Conservation (phyloP, 202 grass and related monocot genomes). For the Carex sylvatica region DNA sequence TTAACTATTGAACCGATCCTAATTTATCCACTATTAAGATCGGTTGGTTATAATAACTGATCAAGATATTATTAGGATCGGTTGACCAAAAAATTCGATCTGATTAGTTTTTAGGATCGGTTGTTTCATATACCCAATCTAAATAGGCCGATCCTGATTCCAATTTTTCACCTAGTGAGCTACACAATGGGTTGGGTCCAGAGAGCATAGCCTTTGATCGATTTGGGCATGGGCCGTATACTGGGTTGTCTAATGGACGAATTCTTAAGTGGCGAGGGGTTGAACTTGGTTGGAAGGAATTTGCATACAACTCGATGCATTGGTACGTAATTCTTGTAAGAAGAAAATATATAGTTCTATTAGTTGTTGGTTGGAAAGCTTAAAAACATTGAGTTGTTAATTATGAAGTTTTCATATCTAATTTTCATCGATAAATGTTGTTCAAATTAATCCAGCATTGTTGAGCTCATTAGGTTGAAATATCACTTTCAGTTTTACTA, state of each 20-base stretch:
- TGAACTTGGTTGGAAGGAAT: conserved; percentile 21
- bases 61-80: no score
- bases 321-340: not conserved
- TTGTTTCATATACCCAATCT: no score
- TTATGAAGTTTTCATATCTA: not conserved
- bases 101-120: no score
- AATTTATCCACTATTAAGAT: no score
- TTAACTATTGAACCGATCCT: no score
- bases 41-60: no score
- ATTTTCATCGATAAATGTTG: not conserved
- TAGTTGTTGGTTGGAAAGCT: not conserved
- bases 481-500: no score
- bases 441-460: not conserved
- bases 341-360: not conserved
- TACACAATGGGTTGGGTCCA: conserved; percentile 32
- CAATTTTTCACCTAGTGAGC: no score
- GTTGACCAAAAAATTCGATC: no score
- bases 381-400: not conserved
- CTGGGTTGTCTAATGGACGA: conserved; percentile 40
- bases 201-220: conserved; percentile 75
- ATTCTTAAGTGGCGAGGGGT: conserved; percentile 37
- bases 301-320: conserved; percentile 13
- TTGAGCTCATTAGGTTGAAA: not conserved
- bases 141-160: no score
- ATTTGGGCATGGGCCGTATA: conserved; percentile 25